phyloP scores from a whole-genome alignment of 2,329 filamentous ascomycete genomes.

The Sclerotinia subarctica region DNA sequence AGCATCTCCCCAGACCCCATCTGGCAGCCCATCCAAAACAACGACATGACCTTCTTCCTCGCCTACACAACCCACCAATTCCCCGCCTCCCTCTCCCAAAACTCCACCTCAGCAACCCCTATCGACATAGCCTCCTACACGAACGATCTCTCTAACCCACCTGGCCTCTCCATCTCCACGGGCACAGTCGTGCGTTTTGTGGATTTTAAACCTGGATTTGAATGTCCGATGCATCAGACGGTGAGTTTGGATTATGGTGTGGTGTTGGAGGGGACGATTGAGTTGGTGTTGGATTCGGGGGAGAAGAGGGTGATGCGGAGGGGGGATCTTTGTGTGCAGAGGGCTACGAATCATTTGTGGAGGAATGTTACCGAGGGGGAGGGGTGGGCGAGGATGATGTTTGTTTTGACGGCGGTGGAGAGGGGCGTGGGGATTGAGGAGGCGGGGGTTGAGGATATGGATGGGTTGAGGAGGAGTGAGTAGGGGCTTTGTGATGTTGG shows the following conservation, averaged over 20 bases:
- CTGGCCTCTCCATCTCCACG: slow-evolving; percentile 26
- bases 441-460: slow-evolving; percentile 24
- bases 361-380: slow-evolving; percentile 29
- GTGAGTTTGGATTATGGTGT: slow-evolving; percentile 44
- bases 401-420: slow-evolving; percentile 28
- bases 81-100: slow-evolving; percentile 23
- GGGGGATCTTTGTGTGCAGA: slow-evolving; percentile 45
- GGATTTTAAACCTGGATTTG: slow-evolving; percentile 28
- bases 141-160: slow-evolving; percentile 26
- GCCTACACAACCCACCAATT: slow-evolving; percentile 29
- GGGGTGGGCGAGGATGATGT: slow-evolving; percentile 34
- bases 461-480: not conserved
- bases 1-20: slow-evolving; percentile 20
- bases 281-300: slow-evolving; percentile 43
- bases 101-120: slow-evolving; percentile 15
- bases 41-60: slow-evolving; percentile 31
- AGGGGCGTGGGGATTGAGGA: slow-evolving; percentile 24
- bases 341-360: slow-evolving; percentile 48
- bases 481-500: not conserved
- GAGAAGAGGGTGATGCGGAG: slow-evolving; percentile 41
- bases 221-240: slow-evolving; percentile 44
- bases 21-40: slow-evolving; percentile 25
- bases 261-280: slow-evolving; percentile 43
- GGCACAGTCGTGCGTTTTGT: slow-evolving; percentile 33
- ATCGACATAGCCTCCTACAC: slow-evolving; percentile 27